Conservation (phyloP, 805 yeast species). For the Citeromyces matritensis region DNA sequence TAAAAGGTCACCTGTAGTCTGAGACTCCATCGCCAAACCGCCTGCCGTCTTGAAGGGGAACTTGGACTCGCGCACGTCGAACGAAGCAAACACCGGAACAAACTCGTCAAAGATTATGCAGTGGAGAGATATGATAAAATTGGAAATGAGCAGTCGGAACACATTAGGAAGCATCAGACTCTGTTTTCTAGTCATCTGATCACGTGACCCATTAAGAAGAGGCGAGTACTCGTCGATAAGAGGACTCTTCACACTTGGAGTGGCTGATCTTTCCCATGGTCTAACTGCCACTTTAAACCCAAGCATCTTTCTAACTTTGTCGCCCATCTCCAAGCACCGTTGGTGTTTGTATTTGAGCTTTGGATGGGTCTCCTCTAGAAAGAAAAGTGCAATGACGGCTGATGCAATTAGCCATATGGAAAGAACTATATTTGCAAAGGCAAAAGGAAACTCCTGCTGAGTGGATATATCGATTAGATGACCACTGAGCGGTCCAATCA, state of each 20-base stretch:
- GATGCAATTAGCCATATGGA: constrained; percentile 20
- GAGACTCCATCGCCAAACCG: constrained; percentile 32
- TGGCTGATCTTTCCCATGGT: no score
- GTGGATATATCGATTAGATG: constrained; percentile 14
- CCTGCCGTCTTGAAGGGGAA: constrained; percentile 37
- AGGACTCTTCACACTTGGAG: no score
- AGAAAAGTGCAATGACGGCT: constrained; percentile 22
- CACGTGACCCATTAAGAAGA: constrained; percentile 1
- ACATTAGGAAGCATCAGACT: constrained; percentile 6
- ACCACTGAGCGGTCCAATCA: constrained; percentile 44
- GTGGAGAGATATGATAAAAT: constrained; percentile 28
- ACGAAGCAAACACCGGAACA: constrained; percentile 37
- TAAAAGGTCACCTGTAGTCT: constrained; percentile 31
- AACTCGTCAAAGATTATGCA: constrained; percentile 34
- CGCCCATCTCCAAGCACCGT: constrained; percentile 29
- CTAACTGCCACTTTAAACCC: constrained; percentile 6
- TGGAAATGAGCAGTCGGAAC: constrained; percentile 12
- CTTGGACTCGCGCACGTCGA: constrained; percentile 9
- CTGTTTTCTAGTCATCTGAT: constrained; percentile 3
- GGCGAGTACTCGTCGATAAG: constrained; percentile 1
- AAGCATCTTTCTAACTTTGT: constrained; percentile 10
- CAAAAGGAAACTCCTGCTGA: constrained; percentile 24
- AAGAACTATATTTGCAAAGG: constrained; percentile 35
- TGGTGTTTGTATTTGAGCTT: constrained; percentile 22
- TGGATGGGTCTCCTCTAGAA: constrained; percentile 38